Base-by-base conservation (phyloP, 2,329 filamentous ascomycete species). In the Cladosporium sp. region DNA sequence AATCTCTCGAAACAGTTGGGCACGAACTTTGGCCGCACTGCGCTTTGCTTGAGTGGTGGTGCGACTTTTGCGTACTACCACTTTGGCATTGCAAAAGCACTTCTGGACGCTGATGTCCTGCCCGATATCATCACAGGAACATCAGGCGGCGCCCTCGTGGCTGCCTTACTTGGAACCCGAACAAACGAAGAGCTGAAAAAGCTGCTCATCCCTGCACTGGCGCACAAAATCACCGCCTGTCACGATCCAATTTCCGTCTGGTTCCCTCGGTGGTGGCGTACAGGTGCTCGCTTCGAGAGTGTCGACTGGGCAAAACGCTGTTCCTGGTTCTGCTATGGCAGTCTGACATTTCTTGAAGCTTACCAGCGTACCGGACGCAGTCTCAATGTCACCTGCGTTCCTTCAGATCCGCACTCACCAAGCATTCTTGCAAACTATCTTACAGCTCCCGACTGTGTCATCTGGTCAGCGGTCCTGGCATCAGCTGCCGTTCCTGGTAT, bases 31-130 rank as follows among this genome's bases (percentile, higher is more conserved):
- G 93, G 93, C 24, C 85, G 92, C 24, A 96, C 92, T 6, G 93
- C 93, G 0, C 76, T 99, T 3, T 99, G 92, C 64, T 75, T 99
- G 1, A 96, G 90, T 4, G 93, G 93, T 2, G 93, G 93, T 1
- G 93, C 92, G 3, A 88, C 88, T 0, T 96, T 99, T 70, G 90
- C 93, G 4, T 97, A 96, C 67, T 97, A 97, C 67, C 93, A 99
- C 67, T 89, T 96, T 57, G 93, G 93, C 9, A 88, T 99, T 8
- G 82, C 93, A 43, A 92, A 89, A 67, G 92, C 91, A 7, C 77
- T 97, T 4, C 75, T 97, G 5, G 93, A 97, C 61, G 88, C 89
- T 11, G 81, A 87, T 52, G 76, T 95, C 1, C 73, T 99, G 1
- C 93, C 93, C 0, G 87, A 95, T 56, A 92, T 99, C 59, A 96